Evolutionary conservation across 2,329 filamentous ascomycete genomes (phyloP).

Genomic region (Septoria petroselini): DNA sequence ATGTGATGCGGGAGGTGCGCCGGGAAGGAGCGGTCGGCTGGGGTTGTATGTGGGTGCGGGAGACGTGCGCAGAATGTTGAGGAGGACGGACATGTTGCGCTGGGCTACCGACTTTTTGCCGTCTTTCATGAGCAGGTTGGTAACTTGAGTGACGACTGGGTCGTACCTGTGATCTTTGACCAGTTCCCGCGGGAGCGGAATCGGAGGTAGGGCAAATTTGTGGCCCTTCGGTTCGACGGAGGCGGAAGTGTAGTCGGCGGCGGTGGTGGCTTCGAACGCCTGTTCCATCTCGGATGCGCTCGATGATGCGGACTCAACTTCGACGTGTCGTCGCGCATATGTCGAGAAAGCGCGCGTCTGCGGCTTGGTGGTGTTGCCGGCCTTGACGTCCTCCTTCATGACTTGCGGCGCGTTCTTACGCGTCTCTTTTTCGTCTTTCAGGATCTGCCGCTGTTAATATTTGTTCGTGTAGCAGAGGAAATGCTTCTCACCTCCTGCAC

Average conservation of each 20-base stretch:
- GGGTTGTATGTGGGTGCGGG: slow-evolving; percentile 74
- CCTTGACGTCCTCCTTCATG: slow-evolving; percentile 58
- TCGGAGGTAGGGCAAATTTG: slow-evolving; percentile 71
- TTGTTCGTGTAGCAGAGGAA: too few relatives aligned
- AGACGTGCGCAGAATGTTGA: slow-evolving; percentile 78
- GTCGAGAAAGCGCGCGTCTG: slow-evolving; percentile 58
- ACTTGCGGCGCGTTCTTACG: slow-evolving; percentile 64
- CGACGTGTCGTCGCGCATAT: slow-evolving; percentile 40
- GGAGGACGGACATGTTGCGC: slow-evolving; percentile 80
- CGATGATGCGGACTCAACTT: slow-evolving; percentile 13
- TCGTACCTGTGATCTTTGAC: slow-evolving; percentile 82
- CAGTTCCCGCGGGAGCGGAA: slow-evolving; percentile 60
- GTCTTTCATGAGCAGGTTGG: slow-evolving; percentile 84
- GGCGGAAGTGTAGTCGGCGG: slow-evolving; percentile 26
- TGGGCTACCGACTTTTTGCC: slow-evolving; percentile 91
- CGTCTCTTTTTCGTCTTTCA: slow-evolving; percentile 60
- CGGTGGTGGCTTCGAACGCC: slow-evolving; percentile 24
- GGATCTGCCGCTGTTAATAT: slow-evolving; percentile 56
- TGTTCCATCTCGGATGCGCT: slow-evolving; percentile 22
- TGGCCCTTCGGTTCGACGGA: slow-evolving; percentile 58
- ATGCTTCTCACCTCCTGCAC: slow-evolving; percentile 59
- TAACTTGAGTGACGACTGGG: slow-evolving; percentile 79
- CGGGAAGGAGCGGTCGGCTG: slow-evolving; percentile 67
- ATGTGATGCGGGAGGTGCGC: slow-evolving; percentile 68
- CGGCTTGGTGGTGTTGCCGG: slow-evolving; percentile 35